Base-by-base conservation (phyloP, 2,329 filamentous ascomycete species). In the Ascochyta lentis region DNA sequence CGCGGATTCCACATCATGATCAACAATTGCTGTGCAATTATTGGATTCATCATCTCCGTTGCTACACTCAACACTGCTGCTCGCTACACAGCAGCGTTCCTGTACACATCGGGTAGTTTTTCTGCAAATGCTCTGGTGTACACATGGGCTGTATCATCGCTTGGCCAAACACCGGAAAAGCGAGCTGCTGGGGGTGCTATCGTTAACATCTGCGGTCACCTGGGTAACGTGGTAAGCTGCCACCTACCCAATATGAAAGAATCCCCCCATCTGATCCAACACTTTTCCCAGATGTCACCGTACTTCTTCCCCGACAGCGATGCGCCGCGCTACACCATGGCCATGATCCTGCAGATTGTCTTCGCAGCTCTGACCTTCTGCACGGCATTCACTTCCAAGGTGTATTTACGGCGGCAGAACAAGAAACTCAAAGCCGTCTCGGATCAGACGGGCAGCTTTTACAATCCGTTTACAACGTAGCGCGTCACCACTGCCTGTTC, bases 131-230 rank as follows among this genome's bases (percentile, higher is more conserved):
- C 72, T 0, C 39, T 78, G 1, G 69, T 77, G 1, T 73, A 71
- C 12, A 71, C 67, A 2, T 78, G 76, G 77, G 72, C 71, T 0
- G 68, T 71, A 0, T 66, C 66, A 3, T 69, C 70, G 0, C 63
- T 77, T 8, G 68, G 67, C 22, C 66, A 72, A 29, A 77, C 76
- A 0, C 74, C 76, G 0, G 75, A 78, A 61, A 78, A 79, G 66
- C 68, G 71, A 9, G 76, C 77, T 1, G 57, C 56, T 13, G 74
- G 72, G 4, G 68, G 66, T 6, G 70, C 76, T 1, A 70, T 79
- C 0, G 68, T 77, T 19, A 78, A 77, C 41, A 64, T 78, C 6
- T 58, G 76, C 16, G 68, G 67, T 0, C 75, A 78, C 42, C 42
- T 79, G 1, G 76, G 75, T 0, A 78, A 75, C 8, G 70, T 79